phyloP scores from a whole-genome alignment of 192 early-diverging fungal species.

The Thamnidium elegans region DNA sequence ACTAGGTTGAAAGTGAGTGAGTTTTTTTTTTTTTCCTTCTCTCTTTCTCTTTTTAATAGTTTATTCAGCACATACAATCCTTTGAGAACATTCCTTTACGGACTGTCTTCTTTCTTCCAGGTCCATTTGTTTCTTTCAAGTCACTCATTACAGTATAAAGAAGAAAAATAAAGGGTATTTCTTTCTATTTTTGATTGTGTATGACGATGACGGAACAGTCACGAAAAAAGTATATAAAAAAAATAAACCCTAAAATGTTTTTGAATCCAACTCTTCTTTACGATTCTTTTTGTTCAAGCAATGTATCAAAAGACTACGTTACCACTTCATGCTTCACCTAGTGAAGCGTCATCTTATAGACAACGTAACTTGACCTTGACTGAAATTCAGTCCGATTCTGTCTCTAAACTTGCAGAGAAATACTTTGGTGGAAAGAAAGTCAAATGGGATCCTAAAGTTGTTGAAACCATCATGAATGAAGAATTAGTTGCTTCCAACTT shows the following conservation, averaged over 20 bases:
- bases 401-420: conserved; percentile 42
- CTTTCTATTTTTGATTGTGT: too few species aligned
- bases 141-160: too few species aligned
- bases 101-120: conserved; percentile 39
- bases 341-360: conserved; percentile 26
- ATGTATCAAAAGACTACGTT: conserved; percentile 41
- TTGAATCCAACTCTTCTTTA: too few species aligned
- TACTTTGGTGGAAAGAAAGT: conserved; percentile 34
- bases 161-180: too few species aligned
- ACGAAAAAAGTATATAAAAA: too few species aligned
- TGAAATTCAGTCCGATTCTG: conserved; percentile 53
- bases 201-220: too few species aligned
- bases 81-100: conserved; percentile 43
- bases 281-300: background rate
- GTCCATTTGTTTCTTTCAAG: conserved; percentile 10
- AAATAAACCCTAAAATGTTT: too few species aligned
- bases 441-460: conserved; percentile 47
- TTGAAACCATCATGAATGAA: conserved; percentile 60
- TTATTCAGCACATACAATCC: conserved; percentile 29
- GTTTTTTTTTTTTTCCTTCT: background rate
- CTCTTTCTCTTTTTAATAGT: background rate
- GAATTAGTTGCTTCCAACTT: conserved; percentile 53
- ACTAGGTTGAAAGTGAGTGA: conserved; percentile 33
- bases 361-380: conserved; percentile 45
- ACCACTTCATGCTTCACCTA: conserved; percentile 42